Conservation (phyloP, 1,139 yeast species). For the Yamadazyma sp. region DNA sequence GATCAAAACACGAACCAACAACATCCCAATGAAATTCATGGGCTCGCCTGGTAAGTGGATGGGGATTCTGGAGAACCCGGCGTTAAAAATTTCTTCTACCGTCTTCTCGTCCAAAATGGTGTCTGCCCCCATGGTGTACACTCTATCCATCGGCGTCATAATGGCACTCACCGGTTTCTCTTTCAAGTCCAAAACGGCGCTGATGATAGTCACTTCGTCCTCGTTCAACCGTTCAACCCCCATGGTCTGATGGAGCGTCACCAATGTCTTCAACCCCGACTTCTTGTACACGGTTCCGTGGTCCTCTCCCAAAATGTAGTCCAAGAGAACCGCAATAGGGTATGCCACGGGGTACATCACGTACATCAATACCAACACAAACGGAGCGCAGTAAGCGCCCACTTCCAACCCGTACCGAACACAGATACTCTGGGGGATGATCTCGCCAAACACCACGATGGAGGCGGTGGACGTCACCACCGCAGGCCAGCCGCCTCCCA, state of each 20-base stretch:
- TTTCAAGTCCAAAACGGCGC: conserved; percentile 90
- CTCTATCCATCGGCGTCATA: conserved; percentile 94
- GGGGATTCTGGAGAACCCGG: conserved; percentile 96
- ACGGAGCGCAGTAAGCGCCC: conserved; percentile 90
- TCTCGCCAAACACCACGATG: conserved; percentile 93
- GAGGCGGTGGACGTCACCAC: conserved; percentile 89
- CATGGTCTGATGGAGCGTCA: conserved; percentile 90
- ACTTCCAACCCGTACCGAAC: conserved; percentile 91
- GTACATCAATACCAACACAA: conserved; percentile 83
- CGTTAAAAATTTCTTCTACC: conserved; percentile 87
- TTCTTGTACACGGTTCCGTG: conserved; percentile 94
- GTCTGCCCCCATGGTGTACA: conserved; percentile 86
- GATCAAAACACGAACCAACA: conserved; percentile 85
- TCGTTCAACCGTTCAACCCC: conserved; percentile 91
- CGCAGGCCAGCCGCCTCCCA: conserved; percentile 98
- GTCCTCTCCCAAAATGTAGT: conserved; percentile 85
- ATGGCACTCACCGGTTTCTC: conserved; percentile 84
- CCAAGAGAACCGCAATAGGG: conserved; percentile 82
- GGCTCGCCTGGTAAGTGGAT: conserved; percentile 91
- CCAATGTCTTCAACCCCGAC: conserved; percentile 90
- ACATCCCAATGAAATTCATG: conserved; percentile 89
- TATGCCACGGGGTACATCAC: conserved; percentile 89
- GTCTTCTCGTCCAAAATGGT: conserved; percentile 78
- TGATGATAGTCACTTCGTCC: conserved; percentile 94
- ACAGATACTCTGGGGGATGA: conserved; percentile 91